phyloP scores from a whole-genome alignment of 2,329 filamentous ascomycete species.

The Apiospora marii region DNA sequence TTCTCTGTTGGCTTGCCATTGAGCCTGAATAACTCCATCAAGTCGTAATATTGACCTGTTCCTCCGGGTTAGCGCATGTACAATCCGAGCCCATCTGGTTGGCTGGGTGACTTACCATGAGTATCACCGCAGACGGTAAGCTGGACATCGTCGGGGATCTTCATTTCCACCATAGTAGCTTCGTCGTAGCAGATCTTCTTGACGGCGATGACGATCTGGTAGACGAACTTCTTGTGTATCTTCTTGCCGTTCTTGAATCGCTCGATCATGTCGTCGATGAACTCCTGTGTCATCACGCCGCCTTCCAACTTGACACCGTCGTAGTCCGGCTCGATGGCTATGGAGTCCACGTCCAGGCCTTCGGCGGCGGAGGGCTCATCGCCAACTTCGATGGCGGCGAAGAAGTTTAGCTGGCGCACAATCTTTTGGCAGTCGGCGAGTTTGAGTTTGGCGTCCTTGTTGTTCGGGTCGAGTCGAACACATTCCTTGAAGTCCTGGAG shows the following conservation, averaged over 20 bases:
- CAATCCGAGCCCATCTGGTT: background rate
- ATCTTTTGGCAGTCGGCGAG: conserved; percentile 93
- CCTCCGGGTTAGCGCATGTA: background rate
- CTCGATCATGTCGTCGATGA: conserved; percentile 96
- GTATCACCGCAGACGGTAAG: conserved; percentile 98
- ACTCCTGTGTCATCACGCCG: conserved; percentile 90
- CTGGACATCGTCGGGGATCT: conserved; percentile 77
- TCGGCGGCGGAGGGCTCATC: conserved; percentile 93
- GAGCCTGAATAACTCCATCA: conserved; percentile 93
- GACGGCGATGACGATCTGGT: conserved; percentile 91
- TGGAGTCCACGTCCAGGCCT: conserved; percentile 86
- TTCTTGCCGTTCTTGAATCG: conserved; percentile 97
- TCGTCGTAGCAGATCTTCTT: conserved; percentile 91
- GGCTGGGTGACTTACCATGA: conserved; percentile 72
- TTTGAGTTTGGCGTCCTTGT: conserved; percentile 91
- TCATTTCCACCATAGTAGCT: conserved; percentile 95
- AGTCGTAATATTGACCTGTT: conserved; percentile 94
- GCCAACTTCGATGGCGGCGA: conserved; percentile 91
- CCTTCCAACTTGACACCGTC: conserved; percentile 79
- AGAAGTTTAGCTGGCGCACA: conserved; percentile 89
- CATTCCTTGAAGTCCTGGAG: conserved; percentile 92
- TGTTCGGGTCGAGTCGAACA: conserved; percentile 83
- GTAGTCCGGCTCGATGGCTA: conserved; percentile 82
- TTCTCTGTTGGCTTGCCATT: conserved; percentile 86
- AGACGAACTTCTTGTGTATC: conserved; percentile 95